Percentiles rank a stretch among this genome's conserved stretches.
phyloP scores from a whole-genome alignment of 345 rosid genomes.

The Eutrema yunnanense region DNA sequence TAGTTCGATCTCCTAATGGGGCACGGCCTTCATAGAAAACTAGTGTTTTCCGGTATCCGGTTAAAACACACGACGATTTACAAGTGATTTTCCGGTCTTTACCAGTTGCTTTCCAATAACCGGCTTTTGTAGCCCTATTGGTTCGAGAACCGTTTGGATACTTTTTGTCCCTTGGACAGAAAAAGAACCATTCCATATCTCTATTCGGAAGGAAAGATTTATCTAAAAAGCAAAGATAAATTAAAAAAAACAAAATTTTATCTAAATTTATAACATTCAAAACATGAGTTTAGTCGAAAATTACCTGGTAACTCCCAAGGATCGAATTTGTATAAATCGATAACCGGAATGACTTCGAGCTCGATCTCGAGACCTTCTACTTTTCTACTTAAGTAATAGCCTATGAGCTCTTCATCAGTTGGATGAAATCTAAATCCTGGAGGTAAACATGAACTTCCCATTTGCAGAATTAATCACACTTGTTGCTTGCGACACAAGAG shows the following conservation, averaged over 20 bases:
- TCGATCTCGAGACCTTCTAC: slow-evolving; percentile 63
- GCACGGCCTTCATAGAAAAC: slow-evolving; percentile 31
- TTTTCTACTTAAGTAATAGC: slow-evolving; percentile 75
- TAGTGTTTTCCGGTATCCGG: slow-evolving; percentile 23
- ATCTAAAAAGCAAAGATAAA: slow-evolving; percentile 35
- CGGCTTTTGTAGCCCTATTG: slow-evolving; percentile 29
- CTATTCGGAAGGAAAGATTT: slow-evolving; percentile 76
- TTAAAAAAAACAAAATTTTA: neutral
- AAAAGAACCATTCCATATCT: slow-evolving; percentile 63
- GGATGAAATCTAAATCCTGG: slow-evolving; percentile 95
- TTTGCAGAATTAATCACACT: slow-evolving; percentile 20
- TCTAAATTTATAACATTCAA: neutral
- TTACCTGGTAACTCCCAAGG: slow-evolving; percentile 95
- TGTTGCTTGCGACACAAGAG: slow-evolving; percentile 10
- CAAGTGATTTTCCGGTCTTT: slow-evolving; percentile 37
- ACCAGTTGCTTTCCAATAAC: slow-evolving; percentile 34
- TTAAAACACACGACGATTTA: neutral
- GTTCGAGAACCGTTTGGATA: slow-evolving; percentile 27
- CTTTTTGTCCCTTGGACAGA: slow-evolving; percentile 29
- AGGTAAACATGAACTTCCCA: slow-evolving; percentile 75
- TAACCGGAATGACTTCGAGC: slow-evolving; percentile 78
- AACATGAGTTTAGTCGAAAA: neutral
- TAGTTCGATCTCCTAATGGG: slow-evolving; percentile 23
- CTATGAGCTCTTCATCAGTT: slow-evolving; percentile 78
- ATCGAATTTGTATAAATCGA: slow-evolving; percentile 85